Evolutionary conservation across 768 basidiomycete genomes (phyloP).

Genomic region (Amanita rimosa): DNA sequence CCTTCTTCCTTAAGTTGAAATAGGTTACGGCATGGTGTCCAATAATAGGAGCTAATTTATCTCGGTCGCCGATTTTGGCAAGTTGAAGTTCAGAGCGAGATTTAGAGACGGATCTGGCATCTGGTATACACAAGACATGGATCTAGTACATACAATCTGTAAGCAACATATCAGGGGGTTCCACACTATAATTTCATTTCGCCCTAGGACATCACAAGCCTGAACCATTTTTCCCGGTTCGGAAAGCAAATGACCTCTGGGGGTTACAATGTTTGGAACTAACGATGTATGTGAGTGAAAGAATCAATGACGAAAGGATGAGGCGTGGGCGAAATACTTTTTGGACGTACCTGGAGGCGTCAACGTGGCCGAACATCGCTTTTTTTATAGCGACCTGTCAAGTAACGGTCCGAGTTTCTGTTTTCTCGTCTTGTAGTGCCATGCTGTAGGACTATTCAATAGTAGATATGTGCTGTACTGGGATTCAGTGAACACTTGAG

Average conservation of each 20-base stretch:
- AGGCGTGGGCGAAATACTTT: not conserved
- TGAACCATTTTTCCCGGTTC: not conserved
- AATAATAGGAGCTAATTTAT: not conserved
- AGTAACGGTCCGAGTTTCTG: not conserved
- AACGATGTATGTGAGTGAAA: not conserved
- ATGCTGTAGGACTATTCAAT: not conserved
- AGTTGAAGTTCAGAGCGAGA: not conserved
- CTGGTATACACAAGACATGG: no score
- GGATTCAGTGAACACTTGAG: no score
- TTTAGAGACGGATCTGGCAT: not conserved
- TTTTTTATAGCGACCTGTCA: not conserved
- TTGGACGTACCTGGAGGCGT: not conserved
- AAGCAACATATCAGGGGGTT: not conserved
- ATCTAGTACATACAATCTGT: no score
- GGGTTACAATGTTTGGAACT: not conserved
- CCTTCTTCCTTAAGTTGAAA: not conserved
- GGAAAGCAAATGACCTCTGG: not conserved
- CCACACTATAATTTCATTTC: not conserved
- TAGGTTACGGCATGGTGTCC: not conserved
- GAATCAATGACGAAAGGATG: not conserved
- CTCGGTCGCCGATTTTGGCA: not conserved
- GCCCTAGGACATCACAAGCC: not conserved
- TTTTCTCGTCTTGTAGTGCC: not conserved
- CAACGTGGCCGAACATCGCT: not conserved
- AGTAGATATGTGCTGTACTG: not conserved